These are phyloP conservation scores for Usnea hakonensis DNA, from an alignment of 495 filamentous ascomycete species.

Conservation along the genomic window DNA sequence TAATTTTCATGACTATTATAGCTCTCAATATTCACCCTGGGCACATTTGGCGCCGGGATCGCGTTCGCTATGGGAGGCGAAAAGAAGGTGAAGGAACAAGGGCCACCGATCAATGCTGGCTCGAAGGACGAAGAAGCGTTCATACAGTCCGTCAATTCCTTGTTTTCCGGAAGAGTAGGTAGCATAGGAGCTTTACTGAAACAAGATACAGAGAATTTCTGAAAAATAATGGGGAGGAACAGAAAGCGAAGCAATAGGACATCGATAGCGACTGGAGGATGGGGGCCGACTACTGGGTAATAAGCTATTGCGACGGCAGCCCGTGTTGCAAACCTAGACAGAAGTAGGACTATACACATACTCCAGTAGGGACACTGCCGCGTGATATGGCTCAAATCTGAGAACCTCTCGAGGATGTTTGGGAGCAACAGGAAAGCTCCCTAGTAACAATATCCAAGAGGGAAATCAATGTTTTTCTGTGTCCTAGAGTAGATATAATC, in stretches of 20 bases:
- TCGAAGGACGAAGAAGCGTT: conserved; percentile 94
- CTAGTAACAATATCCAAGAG: background rate
- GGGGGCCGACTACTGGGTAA: background rate
- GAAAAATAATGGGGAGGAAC: conserved; percentile 62
- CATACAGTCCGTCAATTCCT: conserved; percentile 64
- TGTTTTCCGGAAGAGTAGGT: background rate
- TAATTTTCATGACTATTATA: conserved; percentile 30
- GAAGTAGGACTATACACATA: background rate
- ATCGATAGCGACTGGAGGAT: background rate
- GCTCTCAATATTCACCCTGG: conserved; percentile 83
- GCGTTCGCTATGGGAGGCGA: conserved; percentile 51
- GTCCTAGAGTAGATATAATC: background rate
- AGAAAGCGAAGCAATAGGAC: conserved; percentile 50
- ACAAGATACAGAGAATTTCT: conserved; percentile 59
- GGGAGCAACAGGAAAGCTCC: background rate
- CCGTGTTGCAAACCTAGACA: background rate
- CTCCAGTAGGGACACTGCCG: too few relatives aligned
- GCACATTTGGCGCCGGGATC: conserved; percentile 51
- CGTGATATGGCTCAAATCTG: background rate
- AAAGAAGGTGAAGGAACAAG: conserved; percentile 49
- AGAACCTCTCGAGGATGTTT: background rate
- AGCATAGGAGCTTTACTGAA: conserved; percentile 26
- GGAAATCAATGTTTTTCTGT: background rate
- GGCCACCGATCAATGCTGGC: conserved; percentile 77
- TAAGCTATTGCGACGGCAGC: background rate